Conservation (phyloP, 345 rosid species). For the Salix viminalis region DNA sequence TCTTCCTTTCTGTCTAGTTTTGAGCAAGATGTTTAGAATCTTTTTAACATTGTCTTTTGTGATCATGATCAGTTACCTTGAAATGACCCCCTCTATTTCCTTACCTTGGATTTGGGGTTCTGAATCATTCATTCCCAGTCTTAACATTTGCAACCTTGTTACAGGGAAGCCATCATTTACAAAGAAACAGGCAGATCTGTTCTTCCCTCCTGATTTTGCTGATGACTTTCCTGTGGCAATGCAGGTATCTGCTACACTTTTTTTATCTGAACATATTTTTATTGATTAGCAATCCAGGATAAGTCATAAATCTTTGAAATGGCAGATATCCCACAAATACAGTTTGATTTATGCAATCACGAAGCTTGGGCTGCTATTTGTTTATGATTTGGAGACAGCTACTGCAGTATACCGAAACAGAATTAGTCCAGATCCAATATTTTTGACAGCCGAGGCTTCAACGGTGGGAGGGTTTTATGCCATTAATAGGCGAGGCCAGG, state of each 20-base stretch:
- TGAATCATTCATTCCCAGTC: background rate
- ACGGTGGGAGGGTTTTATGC: slow-evolving; percentile 88
- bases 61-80: background rate
- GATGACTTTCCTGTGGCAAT: slow-evolving; percentile 99
- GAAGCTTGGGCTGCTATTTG: slow-evolving; percentile 94
- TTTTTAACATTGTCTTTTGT: background rate
- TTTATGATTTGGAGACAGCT: slow-evolving; percentile 96
- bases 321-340: slow-evolving; percentile 95
- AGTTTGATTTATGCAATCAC: slow-evolving; percentile 88
- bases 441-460: slow-evolving; percentile 95
- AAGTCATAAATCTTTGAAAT: background rate
- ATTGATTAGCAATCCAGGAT: background rate
- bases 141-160: background rate
- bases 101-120: background rate
- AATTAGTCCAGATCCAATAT: slow-evolving; percentile 98
- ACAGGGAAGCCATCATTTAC: slow-evolving; percentile 91
- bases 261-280: background rate
- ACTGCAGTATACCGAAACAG: slow-evolving; percentile 95
- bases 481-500: slow-evolving; percentile 64
- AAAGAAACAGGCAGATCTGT: slow-evolving; percentile 97
- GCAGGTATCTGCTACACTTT: slow-evolving; percentile 56
- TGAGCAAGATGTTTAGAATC: background rate
- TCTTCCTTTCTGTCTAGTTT: background rate
- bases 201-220: slow-evolving; percentile 96
- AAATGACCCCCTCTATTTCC: background rate